phyloP scores from a whole-genome alignment of 23 red algal genomes.

The Gracilaria domingensis region DNA sequence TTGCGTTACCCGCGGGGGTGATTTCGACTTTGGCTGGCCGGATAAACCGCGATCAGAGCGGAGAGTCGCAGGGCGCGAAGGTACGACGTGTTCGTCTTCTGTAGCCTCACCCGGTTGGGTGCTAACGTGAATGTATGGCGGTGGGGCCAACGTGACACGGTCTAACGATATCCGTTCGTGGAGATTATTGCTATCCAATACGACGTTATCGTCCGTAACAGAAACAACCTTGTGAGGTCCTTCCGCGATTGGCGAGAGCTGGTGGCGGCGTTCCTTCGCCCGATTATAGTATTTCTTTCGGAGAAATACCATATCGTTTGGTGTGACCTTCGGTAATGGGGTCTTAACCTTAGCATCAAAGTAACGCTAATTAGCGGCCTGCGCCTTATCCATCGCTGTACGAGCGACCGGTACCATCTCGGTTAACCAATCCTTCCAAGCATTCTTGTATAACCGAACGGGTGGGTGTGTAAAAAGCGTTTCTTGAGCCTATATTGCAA shows the following conservation, averaged over 20 bases:
- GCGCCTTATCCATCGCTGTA: background rate
- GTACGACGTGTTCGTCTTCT: background rate
- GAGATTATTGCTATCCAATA: background rate
- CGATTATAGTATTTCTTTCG: conserved; percentile 34
- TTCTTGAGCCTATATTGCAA: background rate
- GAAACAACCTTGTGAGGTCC: conserved; percentile 50
- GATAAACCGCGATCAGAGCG: too few species aligned
- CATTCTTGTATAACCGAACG: background rate
- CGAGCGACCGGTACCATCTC: background rate
- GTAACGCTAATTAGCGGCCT: background rate
- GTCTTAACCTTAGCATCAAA: background rate
- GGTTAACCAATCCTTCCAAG: conserved; percentile 16
- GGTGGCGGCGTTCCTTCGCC: background rate
- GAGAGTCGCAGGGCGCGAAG: background rate
- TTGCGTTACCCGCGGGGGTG: background rate
- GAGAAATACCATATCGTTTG: conserved; percentile 1
- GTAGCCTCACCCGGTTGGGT: background rate
- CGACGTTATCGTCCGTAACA: background rate
- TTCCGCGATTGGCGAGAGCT: conserved; percentile 35
- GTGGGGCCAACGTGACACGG: background rate
- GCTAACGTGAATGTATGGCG: background rate
- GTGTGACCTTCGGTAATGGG: too few species aligned
- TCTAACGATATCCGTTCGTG: conserved; percentile 8
- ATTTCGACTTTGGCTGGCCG: too few species aligned
- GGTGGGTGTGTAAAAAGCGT: too few species aligned